Percentiles rank a stretch among this genome's conserved stretches.
Conservation (phyloP, 306 rosid species). For the Cucumis hystrix region DNA sequence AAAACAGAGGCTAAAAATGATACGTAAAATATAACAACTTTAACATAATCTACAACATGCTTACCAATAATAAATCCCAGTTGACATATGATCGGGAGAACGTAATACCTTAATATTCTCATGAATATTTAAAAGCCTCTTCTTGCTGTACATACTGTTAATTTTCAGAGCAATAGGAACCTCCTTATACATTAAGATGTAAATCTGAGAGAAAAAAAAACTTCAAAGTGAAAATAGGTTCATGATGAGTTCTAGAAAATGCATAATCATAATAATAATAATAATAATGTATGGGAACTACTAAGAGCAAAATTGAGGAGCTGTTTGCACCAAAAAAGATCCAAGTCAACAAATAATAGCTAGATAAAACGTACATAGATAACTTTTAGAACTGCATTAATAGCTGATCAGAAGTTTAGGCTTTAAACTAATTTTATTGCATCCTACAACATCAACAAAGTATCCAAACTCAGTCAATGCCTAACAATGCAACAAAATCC, state of each 20-base stretch:
- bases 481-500: not conserved
- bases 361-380: not conserved
- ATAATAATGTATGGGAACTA: not conserved
- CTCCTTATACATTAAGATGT: conserved; percentile 37
- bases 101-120: conserved; percentile 31
- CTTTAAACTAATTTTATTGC: not conserved
- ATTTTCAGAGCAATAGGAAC: conserved; percentile 37
- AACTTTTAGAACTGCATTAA: not conserved
- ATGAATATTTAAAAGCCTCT: conserved; percentile 25
- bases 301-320: not conserved
- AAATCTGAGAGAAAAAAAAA: conserved; percentile 17
- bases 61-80: conserved; percentile 33
- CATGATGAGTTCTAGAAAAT: not conserved
- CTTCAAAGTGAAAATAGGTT: conserved; percentile 5
- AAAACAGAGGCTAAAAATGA: not conserved
- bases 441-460: not conserved
- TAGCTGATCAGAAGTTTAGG: not conserved
- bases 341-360: not conserved
- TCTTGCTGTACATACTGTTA: conserved; percentile 32
- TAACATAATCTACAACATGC: conserved; percentile 2
- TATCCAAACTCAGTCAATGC: not conserved
- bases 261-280: not conserved
- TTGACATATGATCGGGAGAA: conserved; percentile 32
- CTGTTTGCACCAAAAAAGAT: not conserved
- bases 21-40: not conserved